These are phyloP conservation scores for Fusarium sp. DNA, from an alignment of 2,329 filamentous ascomycete genomes.

Conservation along the genomic window DNA sequence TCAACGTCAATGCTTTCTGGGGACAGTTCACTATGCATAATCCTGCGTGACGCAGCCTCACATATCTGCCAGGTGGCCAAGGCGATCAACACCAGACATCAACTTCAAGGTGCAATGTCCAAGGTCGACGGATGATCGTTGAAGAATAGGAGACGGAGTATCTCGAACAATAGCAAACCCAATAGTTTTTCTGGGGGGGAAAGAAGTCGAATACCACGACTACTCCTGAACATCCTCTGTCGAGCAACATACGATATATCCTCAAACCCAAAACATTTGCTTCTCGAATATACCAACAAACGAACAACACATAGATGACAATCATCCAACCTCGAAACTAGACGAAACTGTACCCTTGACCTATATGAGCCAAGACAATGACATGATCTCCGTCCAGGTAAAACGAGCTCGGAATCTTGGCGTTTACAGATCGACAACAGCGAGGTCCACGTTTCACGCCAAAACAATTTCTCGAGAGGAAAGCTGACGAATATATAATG, in stretches of 20 bases:
- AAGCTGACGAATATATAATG: neutral
- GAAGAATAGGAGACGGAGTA: neutral
- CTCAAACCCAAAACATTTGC: neutral
- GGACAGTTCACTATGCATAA: neutral
- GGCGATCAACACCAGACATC: neutral
- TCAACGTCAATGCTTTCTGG: neutral
- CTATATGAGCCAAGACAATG: neutral
- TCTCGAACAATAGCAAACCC: neutral
- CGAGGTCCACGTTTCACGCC: neutral
- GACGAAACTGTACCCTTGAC: neutral
- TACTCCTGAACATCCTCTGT: neutral
- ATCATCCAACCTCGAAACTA: neutral
- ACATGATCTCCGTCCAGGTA: neutral
- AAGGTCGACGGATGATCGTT: neutral
- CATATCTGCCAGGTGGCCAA: neutral
- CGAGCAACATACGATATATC: neutral
- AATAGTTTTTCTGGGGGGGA: neutral
- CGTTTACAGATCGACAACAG: constrained; percentile 8
- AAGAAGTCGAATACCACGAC: neutral
- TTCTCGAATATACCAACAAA: neutral
- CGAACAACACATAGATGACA: neutral
- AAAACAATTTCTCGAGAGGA: neutral
- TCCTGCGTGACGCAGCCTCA: neutral
- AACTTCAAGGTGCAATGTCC: neutral
- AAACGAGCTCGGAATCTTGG: constrained; percentile 5